Evolutionary conservation across 1,284 basidiomycete genomes (phyloP).

Genomic region (Schizopora paradoxa): DNA sequence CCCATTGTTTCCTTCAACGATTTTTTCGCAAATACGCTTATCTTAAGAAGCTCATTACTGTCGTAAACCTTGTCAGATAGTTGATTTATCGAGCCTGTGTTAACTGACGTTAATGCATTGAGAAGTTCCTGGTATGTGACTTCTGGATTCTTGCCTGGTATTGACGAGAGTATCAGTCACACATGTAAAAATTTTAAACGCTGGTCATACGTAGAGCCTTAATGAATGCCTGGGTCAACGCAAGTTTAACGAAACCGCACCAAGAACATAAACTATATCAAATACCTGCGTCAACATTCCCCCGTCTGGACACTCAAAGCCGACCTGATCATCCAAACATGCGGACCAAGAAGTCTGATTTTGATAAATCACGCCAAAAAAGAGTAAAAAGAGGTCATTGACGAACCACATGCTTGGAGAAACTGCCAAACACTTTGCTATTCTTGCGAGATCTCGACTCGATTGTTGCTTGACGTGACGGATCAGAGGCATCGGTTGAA

Average conservation of each 20-base stretch:
- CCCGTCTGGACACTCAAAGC: slow-evolving; percentile 7
- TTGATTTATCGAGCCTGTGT: too few relatives aligned
- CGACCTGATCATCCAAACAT: slow-evolving; percentile 14
- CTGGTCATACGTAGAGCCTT: slow-evolving; percentile 11
- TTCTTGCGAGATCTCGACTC: background rate
- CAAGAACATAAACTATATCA: background rate
- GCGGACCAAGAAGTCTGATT: slow-evolving; percentile 18
- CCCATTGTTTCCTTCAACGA: too few relatives aligned
- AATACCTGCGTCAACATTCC: slow-evolving; percentile 12
- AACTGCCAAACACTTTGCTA: background rate
- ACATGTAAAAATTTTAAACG: background rate
- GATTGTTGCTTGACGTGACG: background rate
- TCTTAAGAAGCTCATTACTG: too few relatives aligned
- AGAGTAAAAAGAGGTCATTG: too few relatives aligned
- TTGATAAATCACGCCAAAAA: background rate
- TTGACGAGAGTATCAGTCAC: background rate
- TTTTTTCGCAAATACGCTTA: too few relatives aligned
- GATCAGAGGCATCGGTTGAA: too few relatives aligned
- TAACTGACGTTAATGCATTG: too few relatives aligned
- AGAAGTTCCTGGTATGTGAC: too few relatives aligned
- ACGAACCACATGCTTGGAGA: slow-evolving; percentile 7
- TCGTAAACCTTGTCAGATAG: too few relatives aligned
- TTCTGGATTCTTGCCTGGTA: slow-evolving; percentile 5
- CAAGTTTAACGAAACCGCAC: background rate
- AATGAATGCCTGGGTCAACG: slow-evolving; percentile 8